A percentile compares a stretch with the other conserved stretches of the same genome.
These are phyloP conservation scores for Mrakia blollopis DNA, from an alignment of 768 basidiomycete species.

Conservation along the genomic window DNA sequence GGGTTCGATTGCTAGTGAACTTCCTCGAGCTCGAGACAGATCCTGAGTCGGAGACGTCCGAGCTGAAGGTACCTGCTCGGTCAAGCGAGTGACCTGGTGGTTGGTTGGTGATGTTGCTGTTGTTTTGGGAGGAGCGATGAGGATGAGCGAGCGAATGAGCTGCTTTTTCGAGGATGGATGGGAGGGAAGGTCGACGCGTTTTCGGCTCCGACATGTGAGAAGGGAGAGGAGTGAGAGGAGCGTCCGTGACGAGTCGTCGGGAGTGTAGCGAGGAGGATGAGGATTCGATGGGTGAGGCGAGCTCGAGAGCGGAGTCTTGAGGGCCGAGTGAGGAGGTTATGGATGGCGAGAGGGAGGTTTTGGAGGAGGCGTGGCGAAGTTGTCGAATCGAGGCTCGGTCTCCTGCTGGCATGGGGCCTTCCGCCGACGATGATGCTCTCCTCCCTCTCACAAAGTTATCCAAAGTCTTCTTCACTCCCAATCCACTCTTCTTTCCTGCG, in stretches of 20 bases:
- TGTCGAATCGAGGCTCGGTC: not conserved
- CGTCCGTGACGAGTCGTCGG: conserved; percentile 18
- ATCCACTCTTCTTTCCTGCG: not conserved
- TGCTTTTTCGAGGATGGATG: conserved; percentile 48
- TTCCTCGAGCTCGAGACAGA: conserved; percentile 11
- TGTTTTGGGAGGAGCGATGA: not conserved
- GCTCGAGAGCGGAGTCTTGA: conserved; percentile 10
- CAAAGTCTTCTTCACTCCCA: conserved; percentile 13
- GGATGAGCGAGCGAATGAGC: conserved; percentile 41
- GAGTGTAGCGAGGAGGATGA: not conserved
- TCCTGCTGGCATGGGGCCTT: not conserved
- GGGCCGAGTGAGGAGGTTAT: conserved; percentile 13
- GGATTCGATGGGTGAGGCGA: conserved; percentile 18
- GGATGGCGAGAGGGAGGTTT: not conserved
- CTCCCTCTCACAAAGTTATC: conserved; percentile 19
- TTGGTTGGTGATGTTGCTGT: not conserved
- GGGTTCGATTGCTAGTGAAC: conserved; percentile 6
- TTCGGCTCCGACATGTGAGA: conserved; percentile 6
- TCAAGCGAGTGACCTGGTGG: not conserved
- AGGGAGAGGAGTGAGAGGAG: conserved; percentile 11
- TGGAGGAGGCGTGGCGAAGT: not conserved
- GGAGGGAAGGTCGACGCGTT: conserved; percentile 44
- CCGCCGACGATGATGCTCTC: conserved; percentile 11
- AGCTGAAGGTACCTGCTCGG: not conserved
- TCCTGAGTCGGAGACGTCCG: conserved; percentile 16